phyloP scores from a whole-genome alignment of 208 protist genomes.

The Crithidia thermophila region DNA sequence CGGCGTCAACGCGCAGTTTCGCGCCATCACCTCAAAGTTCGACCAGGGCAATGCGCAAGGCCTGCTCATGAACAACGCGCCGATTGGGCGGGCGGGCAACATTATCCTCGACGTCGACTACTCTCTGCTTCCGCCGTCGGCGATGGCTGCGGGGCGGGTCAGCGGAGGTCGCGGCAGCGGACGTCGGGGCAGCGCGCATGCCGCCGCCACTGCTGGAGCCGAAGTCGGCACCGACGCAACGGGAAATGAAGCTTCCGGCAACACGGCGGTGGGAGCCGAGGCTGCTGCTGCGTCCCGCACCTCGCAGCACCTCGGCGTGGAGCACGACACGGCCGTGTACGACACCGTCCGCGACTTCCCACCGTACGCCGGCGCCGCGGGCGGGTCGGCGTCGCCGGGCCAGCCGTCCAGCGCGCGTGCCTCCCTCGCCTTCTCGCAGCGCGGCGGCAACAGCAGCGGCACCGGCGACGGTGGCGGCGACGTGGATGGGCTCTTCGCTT shows the following conservation, averaged over 20 bases:
- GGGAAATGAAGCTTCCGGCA: too few species aligned
- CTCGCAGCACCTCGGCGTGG: slow-evolving; percentile 28
- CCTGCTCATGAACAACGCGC: slow-evolving; percentile 85
- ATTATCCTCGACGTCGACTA: slow-evolving; percentile 90
- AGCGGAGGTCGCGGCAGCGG: slow-evolving; percentile 11
- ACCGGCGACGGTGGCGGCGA: too few species aligned
- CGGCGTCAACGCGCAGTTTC: slow-evolving; percentile 86
- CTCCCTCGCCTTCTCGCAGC: slow-evolving; percentile 12
- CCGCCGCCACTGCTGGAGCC: too few species aligned
- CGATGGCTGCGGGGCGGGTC: slow-evolving; percentile 4
- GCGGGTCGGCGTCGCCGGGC: neutral
- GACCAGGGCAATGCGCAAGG: slow-evolving; percentile 91
- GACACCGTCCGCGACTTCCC: slow-evolving; percentile 26
- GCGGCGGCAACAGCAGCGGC: slow-evolving; percentile 9
- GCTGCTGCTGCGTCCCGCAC: slow-evolving; percentile 8
- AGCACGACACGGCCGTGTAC: slow-evolving; percentile 30
- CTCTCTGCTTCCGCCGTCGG: slow-evolving; percentile 36
- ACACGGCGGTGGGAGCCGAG: too few species aligned
- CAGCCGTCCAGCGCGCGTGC: slow-evolving; percentile 2
- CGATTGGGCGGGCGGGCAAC: slow-evolving; percentile 78
- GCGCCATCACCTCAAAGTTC: slow-evolving; percentile 90
- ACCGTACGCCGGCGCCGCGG: slow-evolving; percentile 1
- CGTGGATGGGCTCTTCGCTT: too few species aligned
- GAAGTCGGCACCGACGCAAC: neutral
- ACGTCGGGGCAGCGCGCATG: neutral